Evolutionary conservation across 352 stramenopile species (phyloP).

Genomic region (Pseudoperonospora humuli): DNA sequence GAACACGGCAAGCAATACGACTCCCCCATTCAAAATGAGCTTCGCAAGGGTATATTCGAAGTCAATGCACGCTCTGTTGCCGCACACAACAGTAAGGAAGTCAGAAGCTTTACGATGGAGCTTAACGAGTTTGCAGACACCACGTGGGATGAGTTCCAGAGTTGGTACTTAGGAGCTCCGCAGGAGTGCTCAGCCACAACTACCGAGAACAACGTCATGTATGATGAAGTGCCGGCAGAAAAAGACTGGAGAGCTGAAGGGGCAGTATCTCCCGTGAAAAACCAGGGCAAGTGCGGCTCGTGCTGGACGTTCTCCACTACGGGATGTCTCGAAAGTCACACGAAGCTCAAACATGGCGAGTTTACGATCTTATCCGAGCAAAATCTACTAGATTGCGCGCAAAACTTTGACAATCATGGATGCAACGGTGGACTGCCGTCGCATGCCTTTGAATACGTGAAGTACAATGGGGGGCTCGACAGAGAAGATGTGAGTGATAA

Average conservation of each 20-base stretch:
- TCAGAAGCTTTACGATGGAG: conserved; percentile 55
- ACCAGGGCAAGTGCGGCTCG: conserved; percentile 96
- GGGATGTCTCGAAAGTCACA: conserved; percentile 94
- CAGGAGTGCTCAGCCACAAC: conserved; percentile 68
- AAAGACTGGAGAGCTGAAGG: conserved; percentile 93
- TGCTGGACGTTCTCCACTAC: conserved; percentile 99
- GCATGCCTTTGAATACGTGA: conserved; percentile 95
- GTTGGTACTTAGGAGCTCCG: conserved; percentile 49
- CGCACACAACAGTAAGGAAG: conserved; percentile 40
- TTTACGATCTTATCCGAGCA: conserved; percentile 95
- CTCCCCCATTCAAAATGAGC: conserved; percentile 38
- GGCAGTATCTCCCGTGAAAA: conserved; percentile 95
- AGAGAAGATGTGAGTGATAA: conserved; percentile 43
- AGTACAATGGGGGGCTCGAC: conserved; percentile 84
- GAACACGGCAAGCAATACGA: conserved; percentile 41
- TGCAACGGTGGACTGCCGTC: conserved; percentile 96
- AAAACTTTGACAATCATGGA: conserved; percentile 89
- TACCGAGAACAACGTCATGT: conserved; percentile 17
- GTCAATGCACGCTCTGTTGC: conserved; percentile 55
- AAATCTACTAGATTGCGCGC: conserved; percentile 95
- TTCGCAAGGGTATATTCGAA: conserved; percentile 50
- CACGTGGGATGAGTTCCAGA: conserved; percentile 74
- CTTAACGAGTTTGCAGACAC: conserved; percentile 71
- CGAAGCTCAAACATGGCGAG: conserved; percentile 90
- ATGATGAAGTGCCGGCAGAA: conserved; percentile 56